These are phyloP conservation scores for Rubia tinctorum DNA, from an alignment of 305 asterid genomes.

Conservation along the genomic window DNA sequence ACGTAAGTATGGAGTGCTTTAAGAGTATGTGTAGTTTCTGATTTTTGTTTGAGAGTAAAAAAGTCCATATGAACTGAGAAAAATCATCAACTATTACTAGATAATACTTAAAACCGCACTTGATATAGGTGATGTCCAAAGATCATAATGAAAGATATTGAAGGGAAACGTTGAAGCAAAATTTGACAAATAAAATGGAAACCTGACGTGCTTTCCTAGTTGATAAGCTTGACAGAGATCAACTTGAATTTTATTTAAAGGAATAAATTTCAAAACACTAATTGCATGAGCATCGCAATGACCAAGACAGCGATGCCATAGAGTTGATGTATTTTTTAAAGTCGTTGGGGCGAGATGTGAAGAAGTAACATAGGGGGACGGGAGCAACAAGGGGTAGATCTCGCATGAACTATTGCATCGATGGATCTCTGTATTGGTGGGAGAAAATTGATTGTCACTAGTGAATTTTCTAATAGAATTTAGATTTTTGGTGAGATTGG, in stretches of 20 bases:
- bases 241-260: neutral
- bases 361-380: neutral
- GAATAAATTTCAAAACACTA: neutral
- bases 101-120: slow-evolving; percentile 16
- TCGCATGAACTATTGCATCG: slow-evolving; percentile 4
- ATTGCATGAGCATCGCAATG: neutral
- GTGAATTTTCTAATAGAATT: neutral
- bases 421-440: neutral
- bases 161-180: slow-evolving; percentile 7
- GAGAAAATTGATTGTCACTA: neutral
- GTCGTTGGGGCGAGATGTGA: neutral
- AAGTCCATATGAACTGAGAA: slow-evolving; percentile 11
- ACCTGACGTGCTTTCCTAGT: slow-evolving; percentile 18
- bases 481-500: neutral
- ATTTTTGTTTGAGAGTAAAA: slow-evolving; percentile 12
- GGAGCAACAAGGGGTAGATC: neutral
- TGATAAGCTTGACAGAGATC: neutral
- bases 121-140: slow-evolving; percentile 11
- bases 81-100: slow-evolving; percentile 12
- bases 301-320: slow-evolving; percentile 10
- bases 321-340: neutral
- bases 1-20: neutral
- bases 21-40: neutral
- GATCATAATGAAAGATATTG: slow-evolving; percentile 13
- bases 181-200: slow-evolving; percentile 15